These are phyloP conservation scores for Drosera spatulata DNA, from an alignment of 179 eudicot genomes.

Conservation along the genomic window DNA sequence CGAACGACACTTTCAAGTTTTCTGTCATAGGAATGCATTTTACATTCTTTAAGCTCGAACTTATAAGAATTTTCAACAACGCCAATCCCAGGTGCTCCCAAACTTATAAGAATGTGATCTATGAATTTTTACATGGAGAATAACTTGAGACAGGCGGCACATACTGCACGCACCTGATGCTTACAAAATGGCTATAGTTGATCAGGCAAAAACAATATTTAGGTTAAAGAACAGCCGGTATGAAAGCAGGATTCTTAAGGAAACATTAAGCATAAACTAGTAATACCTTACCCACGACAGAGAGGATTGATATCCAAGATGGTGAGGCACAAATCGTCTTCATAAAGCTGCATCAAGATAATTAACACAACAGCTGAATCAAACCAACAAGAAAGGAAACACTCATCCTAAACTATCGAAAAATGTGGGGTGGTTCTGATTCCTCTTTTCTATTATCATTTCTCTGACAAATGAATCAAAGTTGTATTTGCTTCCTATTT, in stretches of 20 bases:
- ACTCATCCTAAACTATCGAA: not conserved
- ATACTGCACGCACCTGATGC: too few species aligned
- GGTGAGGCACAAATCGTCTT: slow-evolving; percentile 83
- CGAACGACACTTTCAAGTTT: too few species aligned
- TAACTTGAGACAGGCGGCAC: too few species aligned
- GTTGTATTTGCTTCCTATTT: too few species aligned
- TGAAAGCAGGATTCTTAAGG: slow-evolving; percentile 1
- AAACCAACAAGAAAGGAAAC: not conserved
- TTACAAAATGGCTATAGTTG: too few species aligned
- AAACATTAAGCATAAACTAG: slow-evolving; percentile 13
- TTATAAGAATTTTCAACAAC: too few species aligned
- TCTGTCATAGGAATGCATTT: too few species aligned
- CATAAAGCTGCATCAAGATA: slow-evolving; percentile 51
- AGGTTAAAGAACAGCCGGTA: not conserved
- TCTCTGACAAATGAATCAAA: not conserved
- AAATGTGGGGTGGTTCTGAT: not conserved
- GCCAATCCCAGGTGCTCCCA: too few species aligned
- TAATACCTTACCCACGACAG: slow-evolving; percentile 97
- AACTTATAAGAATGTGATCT: too few species aligned
- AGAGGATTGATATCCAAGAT: slow-evolving; percentile 84
- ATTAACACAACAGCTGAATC: slow-evolving; percentile 4
- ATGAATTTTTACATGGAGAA: too few species aligned
- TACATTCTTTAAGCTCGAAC: too few species aligned
- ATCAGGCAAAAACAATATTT: not conserved
- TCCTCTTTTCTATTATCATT: not conserved